These are phyloP conservation scores for Calonectria fujianensis DNA, from an alignment of 2,329 filamentous ascomycete species.

Conservation along the genomic window DNA sequence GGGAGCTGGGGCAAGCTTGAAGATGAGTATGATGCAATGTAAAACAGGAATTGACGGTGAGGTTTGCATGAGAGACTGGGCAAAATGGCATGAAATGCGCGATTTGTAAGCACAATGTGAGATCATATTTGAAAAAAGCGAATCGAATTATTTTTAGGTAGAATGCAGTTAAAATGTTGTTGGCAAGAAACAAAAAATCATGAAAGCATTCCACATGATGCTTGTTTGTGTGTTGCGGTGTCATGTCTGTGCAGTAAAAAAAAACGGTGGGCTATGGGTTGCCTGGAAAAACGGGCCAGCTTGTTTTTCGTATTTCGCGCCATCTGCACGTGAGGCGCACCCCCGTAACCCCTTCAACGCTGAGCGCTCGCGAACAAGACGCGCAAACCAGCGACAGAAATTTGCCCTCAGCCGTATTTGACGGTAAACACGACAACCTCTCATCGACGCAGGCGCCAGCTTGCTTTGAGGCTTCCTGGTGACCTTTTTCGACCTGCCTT, in stretches of 20 bases:
- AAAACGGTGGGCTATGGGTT: conserved; percentile 46
- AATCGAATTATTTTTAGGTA: conserved; percentile 26
- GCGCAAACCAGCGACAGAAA: conserved; percentile 47
- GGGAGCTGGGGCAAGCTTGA: conserved; percentile 47
- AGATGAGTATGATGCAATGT: conserved; percentile 29
- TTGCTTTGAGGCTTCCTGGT: conserved; percentile 4
- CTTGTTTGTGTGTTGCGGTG: conserved; percentile 42
- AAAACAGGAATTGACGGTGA: conserved; percentile 47
- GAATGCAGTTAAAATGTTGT: conserved; percentile 36
- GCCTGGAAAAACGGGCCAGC: conserved; percentile 50
- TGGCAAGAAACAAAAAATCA: conserved; percentile 31
- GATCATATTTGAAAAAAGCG: conserved; percentile 27
- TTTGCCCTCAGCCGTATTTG: conserved; percentile 40
- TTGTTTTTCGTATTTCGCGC: conserved; percentile 50
- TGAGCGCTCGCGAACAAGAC: conserved; percentile 47
- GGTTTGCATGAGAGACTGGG: conserved; percentile 7
- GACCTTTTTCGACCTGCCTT: conserved; percentile 26
- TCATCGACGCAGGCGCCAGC: conserved; percentile 33
- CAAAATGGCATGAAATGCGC: conserved; percentile 23
- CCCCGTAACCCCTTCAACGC: conserved; percentile 46
- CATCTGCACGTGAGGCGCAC: conserved; percentile 51
- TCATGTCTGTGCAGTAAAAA: conserved; percentile 32
- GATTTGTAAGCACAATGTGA: not conserved
- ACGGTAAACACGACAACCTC: conserved; percentile 33
- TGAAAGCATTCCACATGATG: conserved; percentile 41